Base-by-base conservation (phyloP, 768 basidiomycete genomes). In the Xanthoconium purpureum region DNA sequence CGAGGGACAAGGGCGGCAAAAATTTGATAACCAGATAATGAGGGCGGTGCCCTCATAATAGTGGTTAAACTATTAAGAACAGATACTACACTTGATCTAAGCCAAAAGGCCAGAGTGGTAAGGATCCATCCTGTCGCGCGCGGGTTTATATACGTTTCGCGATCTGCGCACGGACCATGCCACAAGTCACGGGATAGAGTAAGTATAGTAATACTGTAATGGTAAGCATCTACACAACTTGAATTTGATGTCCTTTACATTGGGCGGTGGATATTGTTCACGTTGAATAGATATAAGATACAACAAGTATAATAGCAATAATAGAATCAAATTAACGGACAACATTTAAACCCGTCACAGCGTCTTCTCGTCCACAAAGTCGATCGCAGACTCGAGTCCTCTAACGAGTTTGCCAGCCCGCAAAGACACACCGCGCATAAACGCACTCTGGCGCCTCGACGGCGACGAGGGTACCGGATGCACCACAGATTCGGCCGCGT, bases 81-180 rank as follows among this genome's bases (percentile, higher is more conserved):
- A 84, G 83, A 84, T 84, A 84, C 83, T 84, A 84, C 83, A 84
- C 83, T 84, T 84, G 83, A 84, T 84, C 83, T 83, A 83, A 84
- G 82, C 83, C 82, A 82, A 80, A 78, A 81, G 81, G 80, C 80
- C 80, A 68, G 59, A 61, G 57, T 63, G 60, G 61, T 59, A 55
- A 61, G 49, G 61, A 57, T 47, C 20, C 42, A 12, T 0, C 75
- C 0, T 14, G 32, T 56, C 48, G 10, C n/a, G 2, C 36, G 6
- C 4, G 3, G 35, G 36, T 37, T 47, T 56, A 61, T 56, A 52
- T 60, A 56, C 36, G 15, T 50, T 46, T 44, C 15, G 7, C 1
- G 28, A 10, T 0, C 0, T 30, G 57, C 43, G 51, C 60, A 61
- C 60, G 35, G 60, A 61, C 57, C 57, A 57, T 17, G 30, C 4